These are phyloP conservation scores for Coemansia sp. DNA, from an alignment of 371 early-diverging fungal species.

Conservation along the genomic window DNA sequence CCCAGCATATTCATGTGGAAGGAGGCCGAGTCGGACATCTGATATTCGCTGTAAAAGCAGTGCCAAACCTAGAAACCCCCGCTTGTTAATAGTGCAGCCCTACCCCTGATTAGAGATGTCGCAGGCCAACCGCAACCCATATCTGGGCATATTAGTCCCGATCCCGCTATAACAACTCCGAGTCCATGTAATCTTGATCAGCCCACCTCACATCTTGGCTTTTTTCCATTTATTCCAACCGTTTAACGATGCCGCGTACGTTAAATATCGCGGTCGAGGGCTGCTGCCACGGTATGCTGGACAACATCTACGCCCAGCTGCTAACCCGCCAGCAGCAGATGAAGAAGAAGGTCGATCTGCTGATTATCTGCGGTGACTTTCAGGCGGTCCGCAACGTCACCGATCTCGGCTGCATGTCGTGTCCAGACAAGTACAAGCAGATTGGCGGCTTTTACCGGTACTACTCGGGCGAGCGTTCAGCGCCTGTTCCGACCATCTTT, in stretches of 20 bases:
- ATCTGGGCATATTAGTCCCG: no score
- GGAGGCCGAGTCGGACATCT: slow-evolving; percentile 7
- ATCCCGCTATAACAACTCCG: no score
- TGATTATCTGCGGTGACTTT: slow-evolving; percentile 97
- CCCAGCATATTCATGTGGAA: slow-evolving; percentile 42
- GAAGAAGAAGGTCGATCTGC: slow-evolving; percentile 75
- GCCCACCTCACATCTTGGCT: no score
- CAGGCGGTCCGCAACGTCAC: slow-evolving; percentile 84
- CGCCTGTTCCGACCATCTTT: slow-evolving; percentile 88
- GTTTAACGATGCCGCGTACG: slow-evolving; percentile 16
- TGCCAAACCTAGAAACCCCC: neutral
- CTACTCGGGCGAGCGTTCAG: slow-evolving; percentile 77
- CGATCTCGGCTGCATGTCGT: slow-evolving; percentile 78
- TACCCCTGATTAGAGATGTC: no score
- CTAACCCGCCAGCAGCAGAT: slow-evolving; percentile 56
- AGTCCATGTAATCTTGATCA: no score
- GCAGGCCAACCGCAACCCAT: no score
- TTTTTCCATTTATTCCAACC: no score
- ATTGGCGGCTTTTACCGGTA: slow-evolving; percentile 90
- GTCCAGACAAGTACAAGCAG: slow-evolving; percentile 77
- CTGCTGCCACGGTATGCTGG: slow-evolving; percentile 93
- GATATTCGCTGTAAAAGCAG: neutral
- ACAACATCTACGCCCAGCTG: slow-evolving; percentile 78
- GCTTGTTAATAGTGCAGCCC: no score
- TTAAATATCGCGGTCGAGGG: slow-evolving; percentile 80